Evolutionary conservation across 768 basidiomycete species (phyloP).

Genomic region (Mycena rebaudengoi): DNA sequence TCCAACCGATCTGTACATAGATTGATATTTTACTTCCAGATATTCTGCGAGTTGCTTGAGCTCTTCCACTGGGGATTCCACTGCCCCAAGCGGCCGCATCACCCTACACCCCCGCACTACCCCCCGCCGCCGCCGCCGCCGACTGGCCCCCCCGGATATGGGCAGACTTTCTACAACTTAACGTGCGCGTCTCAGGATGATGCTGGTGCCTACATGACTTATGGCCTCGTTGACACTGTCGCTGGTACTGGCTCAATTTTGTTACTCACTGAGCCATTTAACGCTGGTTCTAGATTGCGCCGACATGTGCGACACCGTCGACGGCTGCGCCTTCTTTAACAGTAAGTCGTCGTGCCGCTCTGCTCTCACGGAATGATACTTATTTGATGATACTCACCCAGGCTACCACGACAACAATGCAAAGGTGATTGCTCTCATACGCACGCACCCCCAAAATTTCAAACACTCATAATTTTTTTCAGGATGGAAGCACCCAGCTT

Average conservation of each 20-base stretch:
- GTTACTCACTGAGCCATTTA: not conserved
- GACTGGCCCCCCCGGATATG: conserved; percentile 35
- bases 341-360: conserved; percentile 35
- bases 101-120: conserved; percentile 23
- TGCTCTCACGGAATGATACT: no score
- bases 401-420: conserved; percentile 48
- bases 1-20: not conserved
- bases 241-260: conserved; percentile 25
- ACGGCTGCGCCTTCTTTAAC: conserved; percentile 42
- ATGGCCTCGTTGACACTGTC: conserved; percentile 44
- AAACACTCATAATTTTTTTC: not conserved
- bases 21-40: conserved; percentile 10
- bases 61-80: conserved; percentile 35
- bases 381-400: no score
- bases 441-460: not conserved
- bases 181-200: conserved; percentile 42
- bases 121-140: no score
- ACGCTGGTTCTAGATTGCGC: conserved; percentile 45
- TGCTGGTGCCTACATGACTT: conserved; percentile 46
- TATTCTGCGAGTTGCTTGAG: conserved; percentile 33
- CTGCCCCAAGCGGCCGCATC: conserved; percentile 30
- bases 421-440: conserved; percentile 34
- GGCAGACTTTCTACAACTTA: conserved; percentile 36
- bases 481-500: conserved; percentile 45
- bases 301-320: conserved; percentile 41